Conservation (phyloP, 2,329 filamentous ascomycete genomes). For the Cylindrodendrum hubeiense region DNA sequence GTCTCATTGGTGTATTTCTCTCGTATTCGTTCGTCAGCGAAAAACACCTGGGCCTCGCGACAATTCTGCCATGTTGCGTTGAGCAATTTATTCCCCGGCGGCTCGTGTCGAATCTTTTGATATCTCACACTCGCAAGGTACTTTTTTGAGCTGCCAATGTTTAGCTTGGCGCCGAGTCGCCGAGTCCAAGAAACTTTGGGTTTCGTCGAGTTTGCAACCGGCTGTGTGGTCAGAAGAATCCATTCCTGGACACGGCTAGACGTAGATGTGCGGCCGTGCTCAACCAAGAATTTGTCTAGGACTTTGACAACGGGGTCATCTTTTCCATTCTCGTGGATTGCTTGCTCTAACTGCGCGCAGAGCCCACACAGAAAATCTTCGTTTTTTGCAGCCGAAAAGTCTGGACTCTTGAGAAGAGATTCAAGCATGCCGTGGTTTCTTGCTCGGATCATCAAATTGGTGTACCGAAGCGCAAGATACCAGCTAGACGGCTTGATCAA, state of each 20-base stretch:
- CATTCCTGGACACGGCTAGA: background rate
- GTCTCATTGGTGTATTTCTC: slow-evolving; percentile 35
- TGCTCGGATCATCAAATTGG: background rate
- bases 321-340: background rate
- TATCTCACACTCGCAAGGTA: background rate
- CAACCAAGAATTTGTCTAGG: background rate
- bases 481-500: no score
- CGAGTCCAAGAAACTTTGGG: background rate
- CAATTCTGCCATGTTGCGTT: background rate
- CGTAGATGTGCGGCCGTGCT: background rate
- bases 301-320: background rate
- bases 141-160: no score
- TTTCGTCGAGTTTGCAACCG: background rate
- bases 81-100: background rate
- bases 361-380: background rate
- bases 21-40: slow-evolving; percentile 34
- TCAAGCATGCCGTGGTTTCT: background rate
- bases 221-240: background rate
- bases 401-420: background rate
- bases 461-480: background rate
- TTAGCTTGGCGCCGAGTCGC: background rate
- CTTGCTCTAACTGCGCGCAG: background rate
- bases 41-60: background rate
- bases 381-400: background rate
- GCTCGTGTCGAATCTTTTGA: background rate